These are phyloP conservation scores for Exophiala aquamarina DNA, from an alignment of 2,329 filamentous ascomycete species.

Conservation along the genomic window DNA sequence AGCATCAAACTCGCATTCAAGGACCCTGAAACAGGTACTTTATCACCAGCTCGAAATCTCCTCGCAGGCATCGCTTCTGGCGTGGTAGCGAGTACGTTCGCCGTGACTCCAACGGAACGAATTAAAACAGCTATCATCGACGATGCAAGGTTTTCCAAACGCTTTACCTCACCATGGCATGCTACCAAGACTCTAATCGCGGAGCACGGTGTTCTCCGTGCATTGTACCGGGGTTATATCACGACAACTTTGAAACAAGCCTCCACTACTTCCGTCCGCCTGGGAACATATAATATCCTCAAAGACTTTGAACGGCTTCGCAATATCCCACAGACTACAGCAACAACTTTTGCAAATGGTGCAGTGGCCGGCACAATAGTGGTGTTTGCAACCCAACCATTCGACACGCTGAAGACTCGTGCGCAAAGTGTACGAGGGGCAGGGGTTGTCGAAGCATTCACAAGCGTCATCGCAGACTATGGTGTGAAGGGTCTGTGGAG, in stretches of 20 bases:
- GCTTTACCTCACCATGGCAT: conserved; percentile 53
- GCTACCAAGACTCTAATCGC: conserved; percentile 50
- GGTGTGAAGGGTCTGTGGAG: conserved; percentile 65
- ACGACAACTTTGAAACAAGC: conserved; percentile 65
- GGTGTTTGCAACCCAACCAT: conserved; percentile 44
- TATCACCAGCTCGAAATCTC: conserved; percentile 59
- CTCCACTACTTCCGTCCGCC: conserved; percentile 60
- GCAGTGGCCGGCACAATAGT: conserved; percentile 56
- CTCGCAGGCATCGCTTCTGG: conserved; percentile 65
- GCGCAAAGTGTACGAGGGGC: conserved; percentile 55
- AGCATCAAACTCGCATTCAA: conserved; percentile 58
- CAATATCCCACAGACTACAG: conserved; percentile 50
- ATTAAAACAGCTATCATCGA: conserved; percentile 69
- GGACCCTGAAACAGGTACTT: conserved; percentile 54
- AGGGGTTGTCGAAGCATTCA: conserved; percentile 57
- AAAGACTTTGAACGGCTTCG: conserved; percentile 57
- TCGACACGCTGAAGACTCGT: conserved; percentile 45
- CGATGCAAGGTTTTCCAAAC: conserved; percentile 50
- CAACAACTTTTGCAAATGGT: conserved; percentile 62
- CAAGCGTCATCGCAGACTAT: conserved; percentile 55
- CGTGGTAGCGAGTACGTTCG: conserved; percentile 60
- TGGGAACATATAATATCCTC: conserved; percentile 64
- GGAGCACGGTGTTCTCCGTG: conserved; percentile 53
- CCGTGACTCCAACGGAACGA: conserved; percentile 67
- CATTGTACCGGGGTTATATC: conserved; percentile 59